These are phyloP conservation scores for Flaveria floridana DNA, from an alignment of 140 eudicot species.

Conservation along the genomic window DNA sequence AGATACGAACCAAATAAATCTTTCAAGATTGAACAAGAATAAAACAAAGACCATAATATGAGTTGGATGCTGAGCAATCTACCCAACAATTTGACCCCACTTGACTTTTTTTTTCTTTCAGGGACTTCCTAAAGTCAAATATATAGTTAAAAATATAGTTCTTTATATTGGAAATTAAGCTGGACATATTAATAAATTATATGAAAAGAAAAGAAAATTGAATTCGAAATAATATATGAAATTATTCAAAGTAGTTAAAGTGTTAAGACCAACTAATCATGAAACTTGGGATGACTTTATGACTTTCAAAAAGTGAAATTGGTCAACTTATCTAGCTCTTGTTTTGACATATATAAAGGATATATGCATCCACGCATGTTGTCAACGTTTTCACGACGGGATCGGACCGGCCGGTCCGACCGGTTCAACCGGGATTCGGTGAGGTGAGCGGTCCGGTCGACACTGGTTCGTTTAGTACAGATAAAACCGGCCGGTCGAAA, in stretches of 20 bases:
- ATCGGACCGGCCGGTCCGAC: too few relatives aligned
- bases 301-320: conserved; percentile 1
- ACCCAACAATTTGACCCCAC: conserved; percentile 31
- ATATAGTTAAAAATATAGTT: not conserved
- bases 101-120: not conserved
- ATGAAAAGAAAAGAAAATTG: not conserved
- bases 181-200: not conserved
- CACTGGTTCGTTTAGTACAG: too few relatives aligned
- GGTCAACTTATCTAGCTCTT: conserved; percentile 15
- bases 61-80: conserved; percentile 25
- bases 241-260: conserved; percentile 19
- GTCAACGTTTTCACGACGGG: too few relatives aligned
- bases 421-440: too few relatives aligned
- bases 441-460: too few relatives aligned
- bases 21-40: not conserved
- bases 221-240: conserved; percentile 1
- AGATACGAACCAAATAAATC: not conserved
- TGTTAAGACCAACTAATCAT: conserved; percentile 23
- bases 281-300: conserved; percentile 10
- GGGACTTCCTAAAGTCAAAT: not conserved
- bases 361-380: too few relatives aligned
- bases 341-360: not conserved
- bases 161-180: conserved; percentile 23
- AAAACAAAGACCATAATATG: conserved; percentile 6
- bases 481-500: too few relatives aligned